Base-by-base conservation (phyloP, 768 basidiomycete species). In the Pisolithus microcarpus region DNA sequence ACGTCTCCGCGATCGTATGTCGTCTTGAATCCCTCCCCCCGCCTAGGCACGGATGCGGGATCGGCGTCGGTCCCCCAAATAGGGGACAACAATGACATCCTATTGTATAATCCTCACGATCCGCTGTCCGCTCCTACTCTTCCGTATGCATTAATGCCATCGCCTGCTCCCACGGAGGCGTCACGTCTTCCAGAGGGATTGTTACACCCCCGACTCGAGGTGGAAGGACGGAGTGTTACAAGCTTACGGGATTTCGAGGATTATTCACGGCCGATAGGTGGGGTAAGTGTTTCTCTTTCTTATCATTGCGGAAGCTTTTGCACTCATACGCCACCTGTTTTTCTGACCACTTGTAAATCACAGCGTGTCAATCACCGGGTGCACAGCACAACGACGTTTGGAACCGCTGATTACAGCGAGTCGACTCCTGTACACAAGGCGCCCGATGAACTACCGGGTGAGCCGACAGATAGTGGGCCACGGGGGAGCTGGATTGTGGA, bases 231-330 rank as follows among this genome's bases (percentile, higher is more conserved):
- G 38, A 67, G 67, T 24, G 60, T 58, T 3, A 40, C 58, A 24
- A 67, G 65, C 45, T 45, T 67, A 47, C 57, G 59, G 49, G 65
- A 67, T 47, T 67, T 67, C 31, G 67, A 67, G 24, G 65, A 67
- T 36, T 67, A 67, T 36, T 67, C 67, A 1, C 60, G 67, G 10
- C 65, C 65, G 4, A 67, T 67, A 13, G 61, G 57, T 28, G 65
- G 67, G 13, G 65, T 68, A 4, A 54, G 66, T 57, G 6, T 26
- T 24, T 31, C 4, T 18, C 13, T 30, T 38, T 48, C 7, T 39
- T 30, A 10, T 8, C 28, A 39, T 39, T n/a, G 16, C 16, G 8
- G 18, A 15, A 5, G 31, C 5, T 43, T 4, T 55, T 34, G 5
- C 28, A 19, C n/a, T 9, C 16, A 9, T n/a, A 36, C 18, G 26